These are phyloP conservation scores for Eucalyptus sp. DNA, from an alignment of 345 rosid species.

Conservation along the genomic window DNA sequence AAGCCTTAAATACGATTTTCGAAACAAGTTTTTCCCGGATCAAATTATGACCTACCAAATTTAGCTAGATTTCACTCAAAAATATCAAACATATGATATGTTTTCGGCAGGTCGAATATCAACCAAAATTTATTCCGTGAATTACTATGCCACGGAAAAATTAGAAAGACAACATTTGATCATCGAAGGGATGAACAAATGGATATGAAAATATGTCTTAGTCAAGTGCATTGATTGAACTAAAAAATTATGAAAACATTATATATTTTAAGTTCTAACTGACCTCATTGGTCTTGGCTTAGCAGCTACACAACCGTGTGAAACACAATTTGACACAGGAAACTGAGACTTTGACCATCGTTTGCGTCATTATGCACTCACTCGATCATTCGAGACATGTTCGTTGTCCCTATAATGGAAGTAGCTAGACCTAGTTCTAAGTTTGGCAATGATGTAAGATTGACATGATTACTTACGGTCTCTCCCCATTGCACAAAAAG, in stretches of 20 bases:
- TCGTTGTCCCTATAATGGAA: neutral
- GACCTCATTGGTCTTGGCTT: neutral
- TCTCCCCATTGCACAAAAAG: neutral
- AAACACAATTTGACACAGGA: neutral
- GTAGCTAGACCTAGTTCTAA: neutral
- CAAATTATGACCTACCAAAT: neutral
- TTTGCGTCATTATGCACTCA: neutral
- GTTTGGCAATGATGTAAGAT: neutral
- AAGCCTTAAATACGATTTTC: neutral
- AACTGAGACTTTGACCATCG: neutral
- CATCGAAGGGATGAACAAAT: neutral
- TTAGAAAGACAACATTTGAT: neutral
- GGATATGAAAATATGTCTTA: neutral
- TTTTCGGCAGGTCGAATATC: fast-evolving
- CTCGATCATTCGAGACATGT: neutral
- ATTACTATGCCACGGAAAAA: neutral
- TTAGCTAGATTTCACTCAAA: neutral
- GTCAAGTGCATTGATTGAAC: neutral
- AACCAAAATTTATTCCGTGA: neutral
- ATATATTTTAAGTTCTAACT: neutral
- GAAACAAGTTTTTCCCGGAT: neutral
- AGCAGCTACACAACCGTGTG: neutral
- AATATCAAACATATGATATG: neutral
- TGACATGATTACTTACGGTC: neutral
- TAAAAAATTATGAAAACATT: neutral